phyloP scores from a whole-genome alignment of 208 protist species.

The Jaenimonas drosophilae region DNA sequence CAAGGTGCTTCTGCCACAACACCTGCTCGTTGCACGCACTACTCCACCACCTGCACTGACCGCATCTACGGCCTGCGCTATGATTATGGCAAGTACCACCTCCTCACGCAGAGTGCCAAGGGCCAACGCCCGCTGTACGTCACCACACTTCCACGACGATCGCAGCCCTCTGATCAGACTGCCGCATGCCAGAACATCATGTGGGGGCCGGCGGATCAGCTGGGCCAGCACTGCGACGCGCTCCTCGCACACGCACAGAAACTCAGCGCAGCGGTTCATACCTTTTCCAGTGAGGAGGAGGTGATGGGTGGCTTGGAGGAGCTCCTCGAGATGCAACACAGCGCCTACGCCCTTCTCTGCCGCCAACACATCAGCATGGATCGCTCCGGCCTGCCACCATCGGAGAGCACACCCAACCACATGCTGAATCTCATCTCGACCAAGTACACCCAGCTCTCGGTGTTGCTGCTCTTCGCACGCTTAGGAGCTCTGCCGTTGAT shows the following conservation, averaged over 20 bases:
- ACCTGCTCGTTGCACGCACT: neutral
- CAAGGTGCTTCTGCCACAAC: neutral
- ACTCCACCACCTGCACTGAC: slow-evolving; percentile 9
- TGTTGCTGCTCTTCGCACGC: slow-evolving; percentile 13
- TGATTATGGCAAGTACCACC: slow-evolving; percentile 28
- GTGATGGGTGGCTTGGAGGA: slow-evolving; percentile 27
- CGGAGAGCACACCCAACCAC: slow-evolving; percentile 11
- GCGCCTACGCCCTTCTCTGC: slow-evolving; percentile 33
- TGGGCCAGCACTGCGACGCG: neutral
- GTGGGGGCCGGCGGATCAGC: neutral
- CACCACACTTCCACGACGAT: slow-evolving; percentile 21
- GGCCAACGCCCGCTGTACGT: slow-evolving; percentile 39
- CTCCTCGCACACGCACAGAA: slow-evolving; percentile 3
- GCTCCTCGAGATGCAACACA: slow-evolving; percentile 32
- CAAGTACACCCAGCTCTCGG: slow-evolving; percentile 6
- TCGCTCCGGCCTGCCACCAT: neutral
- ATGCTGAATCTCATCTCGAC: slow-evolving; percentile 14
- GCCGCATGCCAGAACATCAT: neutral
- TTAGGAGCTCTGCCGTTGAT: slow-evolving; percentile 11
- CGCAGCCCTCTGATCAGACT: slow-evolving; percentile 7
- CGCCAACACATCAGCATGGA: slow-evolving; percentile 27
- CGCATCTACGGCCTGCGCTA: slow-evolving; percentile 29
- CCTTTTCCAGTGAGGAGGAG: no score
- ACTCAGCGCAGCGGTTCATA: slow-evolving; percentile 19
- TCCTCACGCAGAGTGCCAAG: slow-evolving; percentile 38